phyloP scores from a whole-genome alignment of 2,329 filamentous ascomycete species.

The Penicillium sp. region DNA sequence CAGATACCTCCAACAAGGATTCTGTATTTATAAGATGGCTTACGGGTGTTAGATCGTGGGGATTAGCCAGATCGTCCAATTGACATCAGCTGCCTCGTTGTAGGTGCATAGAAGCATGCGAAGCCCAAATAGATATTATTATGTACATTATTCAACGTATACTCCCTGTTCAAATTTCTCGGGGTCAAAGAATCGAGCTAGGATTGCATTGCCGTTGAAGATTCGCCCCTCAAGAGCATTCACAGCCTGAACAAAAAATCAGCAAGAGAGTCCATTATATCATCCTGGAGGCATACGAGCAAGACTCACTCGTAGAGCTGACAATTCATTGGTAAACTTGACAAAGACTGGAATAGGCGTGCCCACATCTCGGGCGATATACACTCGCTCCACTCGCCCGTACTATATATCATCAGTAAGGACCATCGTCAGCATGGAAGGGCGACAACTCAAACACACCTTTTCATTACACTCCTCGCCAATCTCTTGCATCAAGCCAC shows the following conservation, averaged over 20 bases:
- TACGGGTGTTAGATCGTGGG: not conserved
- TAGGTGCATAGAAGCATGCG: not conserved
- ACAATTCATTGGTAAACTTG: slow-evolving; percentile 84
- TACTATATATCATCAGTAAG: slow-evolving; percentile 56
- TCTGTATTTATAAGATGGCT: too few relatives aligned
- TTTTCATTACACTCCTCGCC: slow-evolving; percentile 89
- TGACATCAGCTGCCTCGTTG: not conserved
- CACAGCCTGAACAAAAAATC: slow-evolving; percentile 65
- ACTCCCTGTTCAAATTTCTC: slow-evolving; percentile 78
- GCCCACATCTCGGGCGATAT: slow-evolving; percentile 65
- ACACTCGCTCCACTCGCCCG: slow-evolving; percentile 77
- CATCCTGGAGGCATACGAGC: not conserved
- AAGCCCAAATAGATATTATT: not conserved
- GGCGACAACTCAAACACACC: slow-evolving; percentile 45
- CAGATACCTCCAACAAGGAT: too few relatives aligned
- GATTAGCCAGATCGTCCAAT: not conserved
- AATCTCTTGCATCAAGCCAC: slow-evolving; percentile 83
- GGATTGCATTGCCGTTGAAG: slow-evolving; percentile 84
- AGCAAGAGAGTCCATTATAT: not conserved
- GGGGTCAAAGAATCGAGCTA: slow-evolving; percentile 77
- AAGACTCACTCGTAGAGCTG: slow-evolving; percentile 73
- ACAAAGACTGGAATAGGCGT: slow-evolving; percentile 74
- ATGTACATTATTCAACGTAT: slow-evolving; percentile 42
- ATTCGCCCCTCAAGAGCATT: slow-evolving; percentile 84
- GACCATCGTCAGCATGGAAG: not conserved